Percentiles rank a stretch among this genome's conserved stretches.
phyloP scores from a whole-genome alignment of 495 filamentous ascomycete genomes.

The Lindgomyces ingoldianus region DNA sequence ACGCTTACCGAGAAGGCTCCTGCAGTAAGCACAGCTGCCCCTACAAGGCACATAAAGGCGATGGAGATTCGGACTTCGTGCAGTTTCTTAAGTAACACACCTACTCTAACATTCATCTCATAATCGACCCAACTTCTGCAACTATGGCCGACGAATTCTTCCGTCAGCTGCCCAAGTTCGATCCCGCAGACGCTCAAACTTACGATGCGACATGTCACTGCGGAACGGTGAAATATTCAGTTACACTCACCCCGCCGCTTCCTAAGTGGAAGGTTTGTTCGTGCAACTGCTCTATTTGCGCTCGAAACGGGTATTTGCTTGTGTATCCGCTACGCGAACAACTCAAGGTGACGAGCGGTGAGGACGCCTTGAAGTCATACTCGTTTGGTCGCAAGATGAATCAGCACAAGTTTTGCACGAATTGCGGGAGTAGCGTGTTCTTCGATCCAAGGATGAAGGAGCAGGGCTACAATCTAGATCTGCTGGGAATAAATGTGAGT shows the following conservation, averaged over 20 bases:
- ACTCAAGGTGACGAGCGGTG: constrained; percentile 35
- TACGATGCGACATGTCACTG: constrained; percentile 43
- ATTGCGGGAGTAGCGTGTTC: constrained; percentile 27
- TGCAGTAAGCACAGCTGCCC: no score
- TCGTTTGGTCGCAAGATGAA: constrained; percentile 22
- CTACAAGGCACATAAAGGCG: no score
- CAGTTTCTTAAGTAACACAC: no score
- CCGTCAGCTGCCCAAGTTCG: constrained; percentile 4
- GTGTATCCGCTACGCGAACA: constrained; percentile 43
- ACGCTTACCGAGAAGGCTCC: no score
- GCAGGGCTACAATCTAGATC: constrained; percentile 11
- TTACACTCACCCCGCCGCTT: constrained; percentile 41
- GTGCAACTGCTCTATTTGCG: constrained; percentile 52
- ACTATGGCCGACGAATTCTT: constrained; percentile 7
- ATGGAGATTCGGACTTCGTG: no score
- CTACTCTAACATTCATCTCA: background rate
- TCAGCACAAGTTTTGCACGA: constrained; percentile 24
- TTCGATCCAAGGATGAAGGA: constrained; percentile 29
- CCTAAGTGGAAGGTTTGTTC: constrained; percentile 32
- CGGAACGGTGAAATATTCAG: constrained; percentile 37
- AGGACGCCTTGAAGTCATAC: constrained; percentile 24
- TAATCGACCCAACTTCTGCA: background rate
- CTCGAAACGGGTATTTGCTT: constrained; percentile 48
- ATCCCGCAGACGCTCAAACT: constrained; percentile 5
- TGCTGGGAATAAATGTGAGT: constrained; percentile 38